These are phyloP conservation scores for Hygrocybe punicea DNA, from an alignment of 768 basidiomycete species.

Conservation along the genomic window DNA sequence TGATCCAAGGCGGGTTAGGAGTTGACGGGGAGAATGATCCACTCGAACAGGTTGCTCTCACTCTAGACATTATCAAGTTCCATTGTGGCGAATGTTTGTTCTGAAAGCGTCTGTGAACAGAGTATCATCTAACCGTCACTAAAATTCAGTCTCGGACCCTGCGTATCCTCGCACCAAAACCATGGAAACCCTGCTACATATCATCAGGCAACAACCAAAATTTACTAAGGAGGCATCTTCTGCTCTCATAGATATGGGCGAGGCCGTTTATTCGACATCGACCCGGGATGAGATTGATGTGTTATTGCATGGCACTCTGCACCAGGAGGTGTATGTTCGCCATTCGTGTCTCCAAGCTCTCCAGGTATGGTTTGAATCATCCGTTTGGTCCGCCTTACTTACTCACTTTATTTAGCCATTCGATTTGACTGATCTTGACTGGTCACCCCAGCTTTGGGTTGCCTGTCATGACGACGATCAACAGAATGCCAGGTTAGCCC, in stretches of 20 bases:
- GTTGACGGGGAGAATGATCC: slow-evolving; percentile 68
- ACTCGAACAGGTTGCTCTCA: slow-evolving; percentile 73
- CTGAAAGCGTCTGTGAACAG: neutral
- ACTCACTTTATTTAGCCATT: slow-evolving; percentile 57
- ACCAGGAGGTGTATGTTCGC: slow-evolving; percentile 85
- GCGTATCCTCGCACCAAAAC: slow-evolving; percentile 73
- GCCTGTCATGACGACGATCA: slow-evolving; percentile 83
- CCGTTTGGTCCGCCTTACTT: neutral
- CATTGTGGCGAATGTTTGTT: slow-evolving; percentile 71
- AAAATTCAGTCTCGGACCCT: slow-evolving; percentile 56
- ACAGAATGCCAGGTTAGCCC: slow-evolving; percentile 80
- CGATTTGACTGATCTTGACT: slow-evolving; percentile 91
- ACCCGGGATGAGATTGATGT: slow-evolving; percentile 58
- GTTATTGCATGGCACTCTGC: slow-evolving; percentile 69
- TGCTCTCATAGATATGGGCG: slow-evolving; percentile 74
- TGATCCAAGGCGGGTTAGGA: slow-evolving; percentile 64
- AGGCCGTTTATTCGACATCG: slow-evolving; percentile 68
- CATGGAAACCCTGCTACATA: slow-evolving; percentile 64
- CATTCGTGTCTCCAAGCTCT: slow-evolving; percentile 88
- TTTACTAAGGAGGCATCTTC: slow-evolving; percentile 82
- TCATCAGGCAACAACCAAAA: slow-evolving; percentile 74
- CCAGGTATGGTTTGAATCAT: slow-evolving; percentile 51
- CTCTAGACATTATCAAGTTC: slow-evolving; percentile 64
- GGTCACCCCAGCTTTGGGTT: slow-evolving; percentile 85
- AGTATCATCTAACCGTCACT: neutral